These are phyloP conservation scores for Magnaporthales sp. DNA, from an alignment of 2,329 filamentous ascomycete species.

Conservation along the genomic window DNA sequence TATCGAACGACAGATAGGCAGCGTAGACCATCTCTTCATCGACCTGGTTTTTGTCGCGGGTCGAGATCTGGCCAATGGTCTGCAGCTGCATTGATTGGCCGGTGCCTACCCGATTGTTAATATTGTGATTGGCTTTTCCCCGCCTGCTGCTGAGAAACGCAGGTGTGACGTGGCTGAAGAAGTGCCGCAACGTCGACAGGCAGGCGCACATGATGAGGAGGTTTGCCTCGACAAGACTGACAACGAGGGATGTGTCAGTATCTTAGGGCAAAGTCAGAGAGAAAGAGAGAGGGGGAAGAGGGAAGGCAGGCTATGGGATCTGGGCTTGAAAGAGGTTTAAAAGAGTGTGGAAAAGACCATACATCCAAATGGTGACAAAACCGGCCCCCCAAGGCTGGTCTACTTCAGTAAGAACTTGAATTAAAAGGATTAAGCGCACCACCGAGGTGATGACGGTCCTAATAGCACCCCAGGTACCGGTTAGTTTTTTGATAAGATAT, in stretches of 20 bases:
- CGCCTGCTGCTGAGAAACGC: neutral
- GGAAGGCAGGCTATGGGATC: neutral
- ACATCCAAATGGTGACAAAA: slow-evolving; percentile 1
- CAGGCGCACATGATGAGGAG: slow-evolving; percentile 7
- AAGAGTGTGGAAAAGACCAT: neutral
- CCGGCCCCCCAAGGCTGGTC: neutral
- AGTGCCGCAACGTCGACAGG: slow-evolving; percentile 6
- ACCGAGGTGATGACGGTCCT: slow-evolving; percentile 5
- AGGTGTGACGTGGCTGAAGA: slow-evolving; percentile 2
- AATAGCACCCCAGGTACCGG: neutral
- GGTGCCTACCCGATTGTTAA: neutral
- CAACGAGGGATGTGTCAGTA: neutral
- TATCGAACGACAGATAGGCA: too few relatives aligned
- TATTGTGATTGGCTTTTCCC: neutral
- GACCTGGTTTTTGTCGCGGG: too few relatives aligned
- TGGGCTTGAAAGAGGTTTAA: neutral
- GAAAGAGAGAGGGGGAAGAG: neutral
- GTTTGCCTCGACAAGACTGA: slow-evolving; percentile 6
- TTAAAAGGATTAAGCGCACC: slow-evolving; percentile 1
- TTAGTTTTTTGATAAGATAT: neutral
- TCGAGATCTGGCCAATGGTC: too few relatives aligned
- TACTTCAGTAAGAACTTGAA: neutral
- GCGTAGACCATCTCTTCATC: too few relatives aligned
- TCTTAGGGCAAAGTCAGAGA: neutral
- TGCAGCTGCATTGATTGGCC: neutral